A percentile compares a stretch with the other conserved stretches of the same genome.
Conservation (phyloP, 352 stramenopile genomes). For the Phytophthora pini region DNA sequence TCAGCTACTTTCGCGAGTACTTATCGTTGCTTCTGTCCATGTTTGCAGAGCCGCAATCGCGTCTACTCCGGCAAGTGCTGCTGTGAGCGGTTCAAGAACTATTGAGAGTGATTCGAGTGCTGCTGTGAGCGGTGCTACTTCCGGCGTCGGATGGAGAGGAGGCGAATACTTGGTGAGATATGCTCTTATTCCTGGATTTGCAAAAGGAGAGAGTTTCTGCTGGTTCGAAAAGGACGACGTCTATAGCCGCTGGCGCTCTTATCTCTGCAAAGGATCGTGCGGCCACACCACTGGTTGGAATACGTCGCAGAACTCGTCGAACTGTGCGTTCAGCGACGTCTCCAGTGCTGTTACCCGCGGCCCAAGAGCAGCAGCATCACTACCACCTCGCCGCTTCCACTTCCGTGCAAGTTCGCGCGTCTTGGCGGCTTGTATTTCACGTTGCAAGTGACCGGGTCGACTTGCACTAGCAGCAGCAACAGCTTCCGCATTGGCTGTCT, state of each 20-base stretch:
- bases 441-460: constrained; percentile 45
- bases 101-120: no score
- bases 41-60: no score
- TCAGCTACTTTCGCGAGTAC: no score
- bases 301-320: constrained; percentile 73
- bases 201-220: no score
- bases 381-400: constrained; percentile 30
- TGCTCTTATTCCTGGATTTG: no score
- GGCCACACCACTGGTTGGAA: constrained; percentile 72
- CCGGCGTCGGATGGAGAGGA: no score
- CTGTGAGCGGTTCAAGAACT: no score
- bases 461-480: constrained; percentile 20
- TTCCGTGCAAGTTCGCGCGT: constrained; percentile 40
- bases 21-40: no score
- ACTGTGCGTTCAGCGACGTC: constrained; percentile 54
- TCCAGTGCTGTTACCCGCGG: constrained; percentile 35
- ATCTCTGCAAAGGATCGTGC: constrained; percentile 35
- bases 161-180: no score
- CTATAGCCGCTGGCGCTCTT: constrained; percentile 1
- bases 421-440: constrained; percentile 48
- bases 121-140: no score
- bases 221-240: no score
- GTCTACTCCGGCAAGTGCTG: no score
- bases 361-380: neutral
- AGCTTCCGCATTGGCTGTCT: constrained; percentile 15